Evolutionary conservation across 2,329 filamentous ascomycete species (phyloP), one percentile per base, ranked within the genome.

Genomic region (Aspergillus sp.): DNA sequence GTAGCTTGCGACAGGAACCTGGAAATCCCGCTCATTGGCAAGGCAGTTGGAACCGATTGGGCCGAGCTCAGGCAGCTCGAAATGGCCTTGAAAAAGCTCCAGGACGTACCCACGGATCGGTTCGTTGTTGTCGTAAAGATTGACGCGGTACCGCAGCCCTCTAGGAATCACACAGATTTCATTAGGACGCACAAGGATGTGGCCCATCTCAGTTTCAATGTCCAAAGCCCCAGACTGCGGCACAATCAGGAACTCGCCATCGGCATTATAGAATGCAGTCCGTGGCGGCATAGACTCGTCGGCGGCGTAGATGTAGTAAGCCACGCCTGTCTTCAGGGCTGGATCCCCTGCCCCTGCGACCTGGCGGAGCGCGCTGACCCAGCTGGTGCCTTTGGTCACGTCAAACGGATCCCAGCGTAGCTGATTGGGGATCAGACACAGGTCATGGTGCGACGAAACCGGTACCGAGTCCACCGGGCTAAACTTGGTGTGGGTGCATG

Each of bases 141-240:
- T 77, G 17, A 89, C 80, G n/a, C 81, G 79, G 72, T 87, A 86
- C 17, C 86, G 79, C 45, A 88, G 79, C 12, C 87, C 87, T 8
- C 85, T 80, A 17, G 84, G 87, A 21, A 90, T 85, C 14, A 90
- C 82, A 49, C 79, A 82, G 35, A 90, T 83, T 68, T 90, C 87
- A 15, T 86, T 86, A 0, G 86, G 86, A 4, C 86, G 83, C 4
- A 89, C 85, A 49, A 86, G 80, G 0, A 89, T 69, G 27, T 79
- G 80, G 4, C 87, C 87, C 14, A 89, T 80, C 67, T 90, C 87
- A 3, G 87, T 90, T 66, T 87, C 85, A 41, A 90, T 85, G 62
- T 89, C 83, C 2, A 90, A 76, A 0, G 81, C 77, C 11, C 87
- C 87, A 61, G 86, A 80, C 59, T 90, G 86, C 0, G 83, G 85